Base-by-base conservation (phyloP, 345 rosid genomes). In the Microthlaspi erraticum region DNA sequence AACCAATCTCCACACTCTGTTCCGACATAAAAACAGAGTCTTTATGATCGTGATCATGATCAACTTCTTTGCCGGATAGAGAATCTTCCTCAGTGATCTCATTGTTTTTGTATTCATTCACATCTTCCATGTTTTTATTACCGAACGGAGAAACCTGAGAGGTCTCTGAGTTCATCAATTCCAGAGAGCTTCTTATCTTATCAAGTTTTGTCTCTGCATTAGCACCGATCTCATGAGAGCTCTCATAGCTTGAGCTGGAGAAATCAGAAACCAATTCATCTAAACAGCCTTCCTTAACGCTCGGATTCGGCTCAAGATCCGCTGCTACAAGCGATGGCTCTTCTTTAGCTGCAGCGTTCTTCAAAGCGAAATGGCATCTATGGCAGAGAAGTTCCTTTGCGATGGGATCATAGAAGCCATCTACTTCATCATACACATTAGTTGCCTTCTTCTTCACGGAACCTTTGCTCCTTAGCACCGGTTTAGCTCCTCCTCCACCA, bases 361-460 rank as follows among this genome's bases (percentile, higher is more conserved):
- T 81, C 72, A 93, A 73, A 65, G 89, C 60, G 67, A 89, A 89
- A 29, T 85, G 96, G 43, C 98, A 93, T 79, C 84, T 91, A 78
- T 86, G 90, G 83, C 98, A 93, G 31, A 93, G 81, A 53, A 87
- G 76, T 55, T 83, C 87, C 67, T 78, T 81, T 18, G 82, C 65
- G 63, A 50, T 72, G 8, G 87, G 80, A 59, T 74, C 81, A 70
- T 75, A 74, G 55, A 64, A 59, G 29, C 69, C 72, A 74, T 63
- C 78, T 50, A 71, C 83, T 75, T 84, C 88, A 62, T 62, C 69
- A 42, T 70, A 68, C 6, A 73, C 53, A 57, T 77, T 70, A 38
- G 86, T 81, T 5, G 39, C 70, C 81, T 87, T 87, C 88, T 79
- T 89, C 76, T 84, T 91, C 66, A 73, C 18, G 33, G 77, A 71